Conservation (phyloP, 2,329 filamentous ascomycete species). For the Fusarium caatingaense region DNA sequence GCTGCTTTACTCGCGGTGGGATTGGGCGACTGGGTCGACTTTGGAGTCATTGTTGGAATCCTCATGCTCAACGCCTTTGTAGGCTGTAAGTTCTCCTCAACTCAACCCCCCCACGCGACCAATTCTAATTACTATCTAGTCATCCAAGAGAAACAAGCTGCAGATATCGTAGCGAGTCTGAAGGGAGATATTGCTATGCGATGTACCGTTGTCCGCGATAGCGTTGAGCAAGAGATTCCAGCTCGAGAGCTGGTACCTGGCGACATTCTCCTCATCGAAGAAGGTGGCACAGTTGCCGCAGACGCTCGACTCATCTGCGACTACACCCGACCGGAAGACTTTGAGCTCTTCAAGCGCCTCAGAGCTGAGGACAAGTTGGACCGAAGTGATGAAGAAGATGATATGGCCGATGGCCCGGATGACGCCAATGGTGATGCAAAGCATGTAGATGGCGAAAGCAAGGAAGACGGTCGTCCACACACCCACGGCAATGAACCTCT, state of each 20-base stretch:
- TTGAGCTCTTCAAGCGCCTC: constrained; percentile 30
- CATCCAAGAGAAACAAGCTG: constrained; percentile 28
- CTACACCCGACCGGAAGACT: constrained; percentile 27
- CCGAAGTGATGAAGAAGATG: constrained; percentile 29
- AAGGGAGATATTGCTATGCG: constrained; percentile 38
- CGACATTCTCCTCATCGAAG: constrained; percentile 30
- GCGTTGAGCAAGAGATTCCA: constrained; percentile 18
- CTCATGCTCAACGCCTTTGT: constrained; percentile 35
- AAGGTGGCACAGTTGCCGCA: constrained; percentile 31
- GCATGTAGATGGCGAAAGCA: background rate
- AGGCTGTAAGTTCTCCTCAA: constrained; percentile 11
- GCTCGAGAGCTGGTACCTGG: constrained; percentile 21
- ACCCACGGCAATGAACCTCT: constrained; percentile 3
- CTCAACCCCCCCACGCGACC: no score
- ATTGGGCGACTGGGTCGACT: constrained; percentile 29
- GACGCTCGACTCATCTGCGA: constrained; percentile 30
- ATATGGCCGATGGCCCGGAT: constrained; percentile 5
- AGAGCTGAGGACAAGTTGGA: constrained; percentile 30
- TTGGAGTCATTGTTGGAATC: constrained; percentile 30
- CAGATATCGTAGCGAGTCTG: constrained; percentile 27
- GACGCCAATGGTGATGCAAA: constrained; percentile 1
- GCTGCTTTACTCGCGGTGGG: constrained; percentile 30
- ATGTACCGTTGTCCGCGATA: constrained; percentile 20
- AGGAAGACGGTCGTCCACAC: background rate
- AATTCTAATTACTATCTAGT: background rate